These are phyloP conservation scores for Chrysopogon serrulatus DNA, from an alignment of 176 grass and related monocot genomes.

Conservation along the genomic window DNA sequence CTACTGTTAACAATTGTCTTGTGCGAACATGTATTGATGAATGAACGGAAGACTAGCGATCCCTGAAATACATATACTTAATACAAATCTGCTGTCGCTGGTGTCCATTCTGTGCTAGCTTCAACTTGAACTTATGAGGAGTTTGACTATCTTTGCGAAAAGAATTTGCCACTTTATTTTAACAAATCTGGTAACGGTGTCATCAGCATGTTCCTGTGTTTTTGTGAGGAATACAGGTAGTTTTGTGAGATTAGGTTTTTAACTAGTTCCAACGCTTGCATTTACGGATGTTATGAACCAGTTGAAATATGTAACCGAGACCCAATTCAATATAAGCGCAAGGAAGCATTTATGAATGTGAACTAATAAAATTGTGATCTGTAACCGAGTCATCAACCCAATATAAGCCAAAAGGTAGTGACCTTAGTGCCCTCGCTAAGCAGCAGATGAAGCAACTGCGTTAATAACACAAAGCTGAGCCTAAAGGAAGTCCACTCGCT, in stretches of 20 bases:
- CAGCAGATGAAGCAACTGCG: too few relatives aligned
- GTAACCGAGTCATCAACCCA: too few relatives aligned
- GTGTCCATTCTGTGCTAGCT: background rate
- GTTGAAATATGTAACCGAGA: background rate
- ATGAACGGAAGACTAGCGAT: background rate
- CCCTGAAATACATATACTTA: background rate
- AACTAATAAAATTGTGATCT: too few relatives aligned
- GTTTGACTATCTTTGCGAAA: background rate
- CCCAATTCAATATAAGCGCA: background rate
- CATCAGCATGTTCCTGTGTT: background rate
- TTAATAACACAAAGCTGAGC: too few relatives aligned
- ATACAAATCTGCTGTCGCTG: too few relatives aligned
- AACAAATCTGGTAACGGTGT: background rate
- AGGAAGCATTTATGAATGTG: too few relatives aligned
- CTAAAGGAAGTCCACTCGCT: too few relatives aligned
- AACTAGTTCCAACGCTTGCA: background rate
- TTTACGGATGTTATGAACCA: background rate
- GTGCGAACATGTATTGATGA: slow-evolving; percentile 2
- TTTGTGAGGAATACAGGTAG: background rate
- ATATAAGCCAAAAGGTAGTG: too few relatives aligned
- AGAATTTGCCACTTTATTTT: background rate
- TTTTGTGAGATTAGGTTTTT: background rate
- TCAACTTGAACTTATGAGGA: background rate
- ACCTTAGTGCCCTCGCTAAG: too few relatives aligned
- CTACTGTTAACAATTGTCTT: too few relatives aligned